Evolutionary conservation across 108 stramenopile species (phyloP).

Genomic region (Tribonema minus): DNA sequence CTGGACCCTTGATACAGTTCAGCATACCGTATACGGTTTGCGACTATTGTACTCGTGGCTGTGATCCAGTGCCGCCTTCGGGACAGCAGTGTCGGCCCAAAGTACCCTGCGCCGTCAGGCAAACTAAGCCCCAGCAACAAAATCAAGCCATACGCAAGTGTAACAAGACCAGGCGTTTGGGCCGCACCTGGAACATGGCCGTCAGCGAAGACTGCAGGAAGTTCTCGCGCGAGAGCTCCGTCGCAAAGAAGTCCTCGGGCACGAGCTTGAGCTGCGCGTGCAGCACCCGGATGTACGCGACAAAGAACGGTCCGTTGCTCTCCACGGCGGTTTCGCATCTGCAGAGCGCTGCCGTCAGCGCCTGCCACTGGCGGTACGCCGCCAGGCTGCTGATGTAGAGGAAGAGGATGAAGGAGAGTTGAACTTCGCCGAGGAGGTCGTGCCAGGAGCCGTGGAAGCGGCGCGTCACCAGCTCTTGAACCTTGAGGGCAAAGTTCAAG

Average conservation of each 20-base stretch:
- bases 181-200: slow-evolving; percentile 27
- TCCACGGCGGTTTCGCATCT: slow-evolving; percentile 13
- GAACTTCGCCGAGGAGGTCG: slow-evolving; percentile 30
- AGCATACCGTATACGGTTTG: no score
- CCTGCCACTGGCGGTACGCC: slow-evolving; percentile 30
- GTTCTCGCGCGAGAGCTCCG: slow-evolving; percentile 28
- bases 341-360: slow-evolving; percentile 17
- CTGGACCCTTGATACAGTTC: no score
- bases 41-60: no score
- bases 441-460: not conserved
- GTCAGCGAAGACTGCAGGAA: slow-evolving; percentile 25
- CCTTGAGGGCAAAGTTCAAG: no score
- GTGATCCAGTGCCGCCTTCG: no score
- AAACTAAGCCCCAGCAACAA: no score
- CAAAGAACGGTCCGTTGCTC: slow-evolving; percentile 1
- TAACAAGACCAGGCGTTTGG: no score
- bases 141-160: no score
- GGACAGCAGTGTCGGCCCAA: no score
- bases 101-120: no score
- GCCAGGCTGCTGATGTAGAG: slow-evolving; percentile 2
- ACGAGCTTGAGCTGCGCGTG: slow-evolving; percentile 39
- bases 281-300: slow-evolving; percentile 20
- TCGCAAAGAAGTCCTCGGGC: slow-evolving; percentile 38
- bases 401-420: slow-evolving; percentile 33
- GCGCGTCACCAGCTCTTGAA: not conserved